Base-by-base conservation (phyloP, 139 green algal genomes). In the Nannochloris sp. region DNA sequence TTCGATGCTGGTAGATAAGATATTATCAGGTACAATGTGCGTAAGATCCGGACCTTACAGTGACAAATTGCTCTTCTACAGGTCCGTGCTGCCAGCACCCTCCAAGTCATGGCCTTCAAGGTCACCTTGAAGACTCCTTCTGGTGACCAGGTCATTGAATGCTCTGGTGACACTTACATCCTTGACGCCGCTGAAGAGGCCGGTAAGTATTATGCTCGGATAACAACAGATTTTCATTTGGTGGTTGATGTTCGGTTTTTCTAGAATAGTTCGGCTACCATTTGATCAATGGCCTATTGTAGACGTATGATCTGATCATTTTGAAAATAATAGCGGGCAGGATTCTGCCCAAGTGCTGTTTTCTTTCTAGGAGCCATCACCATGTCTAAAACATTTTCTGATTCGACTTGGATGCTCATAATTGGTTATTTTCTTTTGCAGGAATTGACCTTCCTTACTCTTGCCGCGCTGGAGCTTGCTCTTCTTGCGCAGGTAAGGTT, bases 401-500 rank as follows among this genome's bases (percentile, higher is more conserved):
- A n/a, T n/a, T n/a, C n/a, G n/a, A n/a, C n/a, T n/a, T n/a, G n/a
- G n/a, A n/a, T n/a, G n/a, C n/a, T n/a, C n/a, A n/a, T n/a, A n/a
- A n/a, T n/a, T n/a, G n/a, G n/a, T n/a, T 19, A 19, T 45, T 9
- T 65, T 29, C 0, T 27, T 30, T 1, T 30, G 56, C 71, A 73
- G 71, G 84, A 70, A 71, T 95, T 27, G 87, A 94, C 68, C 83
- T 95, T 59, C 87, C 87, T 61, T 95, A 92, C 84, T 88, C 76
- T 25, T 95, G 89, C 87, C 83, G 89, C 47, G 84, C 88, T 31
- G 89, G 89, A 36, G 77, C 88, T 10, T 95, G 88, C 83, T 94
- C 87, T 27, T 85, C 77, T 27, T 95, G 87, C 79, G 87, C 87
- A 56, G 87, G 80, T 72, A 88, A 89, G 78, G 63, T 93, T 23